Evolutionary conservation across 371 early-diverging fungal genomes (phyloP).

Genomic region (Capillidium heterosporum): DNA sequence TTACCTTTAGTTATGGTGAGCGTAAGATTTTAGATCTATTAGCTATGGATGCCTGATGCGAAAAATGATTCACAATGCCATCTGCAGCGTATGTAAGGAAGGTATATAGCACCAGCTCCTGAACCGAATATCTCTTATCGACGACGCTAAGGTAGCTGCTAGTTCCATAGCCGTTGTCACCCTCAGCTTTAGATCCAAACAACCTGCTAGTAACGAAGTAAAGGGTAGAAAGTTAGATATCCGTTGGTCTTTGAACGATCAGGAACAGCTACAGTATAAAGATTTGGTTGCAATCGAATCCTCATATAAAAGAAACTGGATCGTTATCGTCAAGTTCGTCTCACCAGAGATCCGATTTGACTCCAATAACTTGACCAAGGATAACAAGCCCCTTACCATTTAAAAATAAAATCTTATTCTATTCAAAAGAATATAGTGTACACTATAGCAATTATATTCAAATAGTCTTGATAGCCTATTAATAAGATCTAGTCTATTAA

Average conservation of each 20-base stretch:
- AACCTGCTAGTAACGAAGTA: too few species aligned
- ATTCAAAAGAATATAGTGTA: too few species aligned
- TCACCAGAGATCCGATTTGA: not conserved
- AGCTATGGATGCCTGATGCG: slow-evolving; percentile 36
- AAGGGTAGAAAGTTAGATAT: not conserved
- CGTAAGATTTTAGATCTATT: slow-evolving; percentile 22
- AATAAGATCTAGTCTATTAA: too few species aligned
- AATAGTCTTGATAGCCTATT: too few species aligned
- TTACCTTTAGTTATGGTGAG: slow-evolving; percentile 16
- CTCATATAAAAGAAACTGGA: not conserved
- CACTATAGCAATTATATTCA: too few species aligned
- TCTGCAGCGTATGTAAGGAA: slow-evolving; percentile 32
- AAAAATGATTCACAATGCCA: slow-evolving; percentile 23
- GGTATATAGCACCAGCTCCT: slow-evolving; percentile 29
- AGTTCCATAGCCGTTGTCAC: too few species aligned
- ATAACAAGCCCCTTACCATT: too few species aligned
- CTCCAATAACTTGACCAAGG: too few species aligned
- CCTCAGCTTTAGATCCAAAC: too few species aligned
- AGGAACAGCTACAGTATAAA: not conserved
- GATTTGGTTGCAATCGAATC: not conserved
- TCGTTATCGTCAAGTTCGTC: not conserved
- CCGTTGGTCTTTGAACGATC: not conserved
- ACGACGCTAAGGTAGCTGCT: not conserved
- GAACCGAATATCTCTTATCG: slow-evolving; percentile 1
- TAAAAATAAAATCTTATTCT: not conserved